Percentiles rank a stretch among this genome's conserved stretches.
Conservation (phyloP, 1,139 yeast species). For the Pichia sp. region DNA sequence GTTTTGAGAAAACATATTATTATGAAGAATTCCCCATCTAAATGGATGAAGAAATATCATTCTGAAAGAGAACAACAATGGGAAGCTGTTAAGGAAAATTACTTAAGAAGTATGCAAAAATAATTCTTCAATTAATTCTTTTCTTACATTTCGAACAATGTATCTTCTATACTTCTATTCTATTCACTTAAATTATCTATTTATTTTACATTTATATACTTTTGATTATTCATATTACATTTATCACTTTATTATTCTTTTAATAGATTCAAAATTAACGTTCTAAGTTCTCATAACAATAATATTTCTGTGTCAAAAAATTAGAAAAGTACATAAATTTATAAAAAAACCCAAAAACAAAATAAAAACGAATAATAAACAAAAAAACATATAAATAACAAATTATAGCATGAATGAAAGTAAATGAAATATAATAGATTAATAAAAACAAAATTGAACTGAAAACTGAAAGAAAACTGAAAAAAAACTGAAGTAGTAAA, state of each 20-base stretch:
- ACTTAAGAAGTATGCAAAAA: constrained; percentile 38
- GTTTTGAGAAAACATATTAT: constrained; percentile 31
- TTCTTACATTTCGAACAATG: constrained; percentile 3
- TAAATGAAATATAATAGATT: background rate
- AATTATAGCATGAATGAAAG: background rate
- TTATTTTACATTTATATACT: background rate
- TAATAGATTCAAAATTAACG: background rate
- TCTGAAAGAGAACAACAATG: constrained; percentile 45
- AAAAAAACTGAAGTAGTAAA: background rate
- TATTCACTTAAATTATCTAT: background rate
- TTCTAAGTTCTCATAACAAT: background rate
- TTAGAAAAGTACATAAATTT: background rate
- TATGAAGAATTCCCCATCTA: constrained; percentile 32
- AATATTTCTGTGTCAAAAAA: background rate
- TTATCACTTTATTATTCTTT: background rate
- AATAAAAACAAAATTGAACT: background rate
- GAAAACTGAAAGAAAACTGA: background rate
- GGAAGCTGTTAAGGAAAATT: constrained; percentile 54
- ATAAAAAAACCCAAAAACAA: background rate
- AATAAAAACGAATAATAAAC: no score
- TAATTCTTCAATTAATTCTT: constrained; percentile 1
- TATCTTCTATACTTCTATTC: constrained; percentile 4
- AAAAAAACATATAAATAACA: background rate
- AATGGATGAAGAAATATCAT: constrained; percentile 30
- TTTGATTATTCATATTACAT: background rate